Conservation (phyloP, 202 grass and related monocot species). For the Miscanthus sacchariflorus region DNA sequence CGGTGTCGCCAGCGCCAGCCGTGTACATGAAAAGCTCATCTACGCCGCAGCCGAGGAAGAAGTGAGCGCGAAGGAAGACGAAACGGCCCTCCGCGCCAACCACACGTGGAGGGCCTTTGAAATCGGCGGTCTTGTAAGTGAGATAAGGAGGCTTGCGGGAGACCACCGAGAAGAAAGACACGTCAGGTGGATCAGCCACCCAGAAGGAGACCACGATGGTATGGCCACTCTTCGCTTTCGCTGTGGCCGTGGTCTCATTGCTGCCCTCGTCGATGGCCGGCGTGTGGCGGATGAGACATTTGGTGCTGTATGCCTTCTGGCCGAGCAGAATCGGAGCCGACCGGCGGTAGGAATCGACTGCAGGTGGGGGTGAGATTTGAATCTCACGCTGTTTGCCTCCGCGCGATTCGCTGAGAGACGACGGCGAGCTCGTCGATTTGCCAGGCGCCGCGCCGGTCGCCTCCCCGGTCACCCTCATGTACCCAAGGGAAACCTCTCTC, state of each 20-base stretch:
- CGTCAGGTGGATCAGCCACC: neutral
- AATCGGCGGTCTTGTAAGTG: neutral
- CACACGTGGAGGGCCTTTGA: neutral
- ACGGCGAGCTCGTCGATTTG: too few relatives aligned
- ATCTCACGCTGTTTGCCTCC: too few relatives aligned
- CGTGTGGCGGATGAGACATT: neutral
- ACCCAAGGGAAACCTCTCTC: too few relatives aligned
- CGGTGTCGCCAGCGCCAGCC: neutral
- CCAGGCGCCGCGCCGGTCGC: too few relatives aligned
- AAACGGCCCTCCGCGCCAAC: conserved; percentile 31
- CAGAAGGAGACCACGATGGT: conserved; percentile 27
- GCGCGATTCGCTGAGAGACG: too few relatives aligned
- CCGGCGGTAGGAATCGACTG: neutral
- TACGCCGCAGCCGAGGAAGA: neutral
- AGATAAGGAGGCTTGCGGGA: neutral
- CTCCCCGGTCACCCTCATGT: too few relatives aligned
- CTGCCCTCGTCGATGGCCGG: neutral
- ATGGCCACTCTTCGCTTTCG: neutral
- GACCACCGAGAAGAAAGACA: conserved; percentile 13
- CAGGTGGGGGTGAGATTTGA: too few relatives aligned
- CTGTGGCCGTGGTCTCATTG: neutral
- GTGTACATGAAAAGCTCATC: conserved; percentile 26
- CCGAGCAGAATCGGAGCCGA: neutral
- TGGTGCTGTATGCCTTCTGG: neutral
- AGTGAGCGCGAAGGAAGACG: neutral